Conservation (phyloP, 352 stramenopile genomes). For the Globisporangium okanoganense region DNA sequence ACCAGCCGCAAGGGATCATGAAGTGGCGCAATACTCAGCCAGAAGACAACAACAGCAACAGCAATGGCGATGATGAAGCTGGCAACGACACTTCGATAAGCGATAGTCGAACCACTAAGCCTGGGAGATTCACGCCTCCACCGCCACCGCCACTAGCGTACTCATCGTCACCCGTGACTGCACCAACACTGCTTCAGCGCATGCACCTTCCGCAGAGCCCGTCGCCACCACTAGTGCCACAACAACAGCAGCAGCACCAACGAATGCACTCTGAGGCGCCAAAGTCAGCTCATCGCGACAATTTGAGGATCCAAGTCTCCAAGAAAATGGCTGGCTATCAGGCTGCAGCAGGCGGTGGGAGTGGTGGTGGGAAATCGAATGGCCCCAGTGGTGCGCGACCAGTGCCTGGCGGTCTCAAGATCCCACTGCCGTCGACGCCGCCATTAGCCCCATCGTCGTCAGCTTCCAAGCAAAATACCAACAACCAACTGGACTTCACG, state of each 20-base stretch:
- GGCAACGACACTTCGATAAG: neutral
- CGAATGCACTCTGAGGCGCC: neutral
- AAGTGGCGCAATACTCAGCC: conserved; percentile 15
- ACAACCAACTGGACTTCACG: conserved; percentile 31
- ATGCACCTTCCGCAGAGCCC: conserved; percentile 12
- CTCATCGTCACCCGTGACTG: conserved; percentile 27
- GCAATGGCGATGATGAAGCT: neutral
- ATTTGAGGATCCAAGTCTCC: conserved; percentile 72
- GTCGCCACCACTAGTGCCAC: conserved; percentile 2
- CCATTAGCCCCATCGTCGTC: neutral
- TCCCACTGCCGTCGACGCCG: conserved; percentile 6
- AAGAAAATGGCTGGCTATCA: conserved; percentile 63
- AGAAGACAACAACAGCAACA: conserved; percentile 6
- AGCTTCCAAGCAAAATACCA: neutral
- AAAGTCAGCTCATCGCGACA: conserved; percentile 30
- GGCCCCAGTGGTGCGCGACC: neutral
- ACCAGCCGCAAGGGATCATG: conserved; percentile 18
- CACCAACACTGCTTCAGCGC: conserved; percentile 8
- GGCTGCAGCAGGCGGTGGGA: conserved; percentile 1
- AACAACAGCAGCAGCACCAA: conserved; percentile 6
- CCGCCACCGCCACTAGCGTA: conserved; percentile 20
- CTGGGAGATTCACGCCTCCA: neutral
- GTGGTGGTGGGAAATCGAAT: neutral
- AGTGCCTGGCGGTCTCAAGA: conserved; percentile 7
- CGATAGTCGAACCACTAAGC: neutral